These are phyloP conservation scores for Starmerella apis DNA, from an alignment of 805 yeast genomes.

Conservation along the genomic window DNA sequence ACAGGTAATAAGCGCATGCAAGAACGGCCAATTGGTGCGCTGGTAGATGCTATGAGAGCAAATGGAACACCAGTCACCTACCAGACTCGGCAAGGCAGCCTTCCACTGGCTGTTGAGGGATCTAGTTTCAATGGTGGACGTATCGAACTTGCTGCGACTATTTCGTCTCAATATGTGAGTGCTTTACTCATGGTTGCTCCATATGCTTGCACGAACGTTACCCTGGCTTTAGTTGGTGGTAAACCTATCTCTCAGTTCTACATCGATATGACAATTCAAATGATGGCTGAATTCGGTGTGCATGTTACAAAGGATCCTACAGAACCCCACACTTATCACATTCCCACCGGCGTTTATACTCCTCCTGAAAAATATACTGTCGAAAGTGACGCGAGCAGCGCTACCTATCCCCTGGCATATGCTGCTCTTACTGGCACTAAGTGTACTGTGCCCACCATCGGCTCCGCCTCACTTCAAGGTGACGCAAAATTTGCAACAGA, in stretches of 20 bases:
- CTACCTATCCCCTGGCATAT: constrained; percentile 93
- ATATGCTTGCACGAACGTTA: constrained; percentile 79
- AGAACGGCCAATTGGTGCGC: constrained; percentile 92
- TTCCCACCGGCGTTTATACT: constrained; percentile 70
- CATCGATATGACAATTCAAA: constrained; percentile 91
- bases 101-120: constrained; percentile 56
- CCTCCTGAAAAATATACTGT: constrained; percentile 80
- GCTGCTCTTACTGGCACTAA: constrained; percentile 94
- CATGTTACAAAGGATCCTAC: constrained; percentile 56
- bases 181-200: constrained; percentile 97
- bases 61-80: constrained; percentile 74
- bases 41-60: constrained; percentile 75
- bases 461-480: constrained; percentile 84
- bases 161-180: constrained; percentile 94
- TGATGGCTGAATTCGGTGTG: constrained; percentile 89
- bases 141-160: constrained; percentile 88
- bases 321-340: constrained; percentile 76
- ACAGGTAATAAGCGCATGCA: constrained; percentile 98
- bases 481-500: constrained; percentile 94
- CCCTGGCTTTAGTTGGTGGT: constrained; percentile 83
- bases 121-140: constrained; percentile 75
- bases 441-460: constrained; percentile 90
- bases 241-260: constrained; percentile 93
- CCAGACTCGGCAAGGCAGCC: constrained; percentile 63
- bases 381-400: constrained; percentile 95